These are phyloP conservation scores for Dryadomyces quercivorus DNA, from an alignment of 2,329 filamentous ascomycete genomes.

Conservation along the genomic window DNA sequence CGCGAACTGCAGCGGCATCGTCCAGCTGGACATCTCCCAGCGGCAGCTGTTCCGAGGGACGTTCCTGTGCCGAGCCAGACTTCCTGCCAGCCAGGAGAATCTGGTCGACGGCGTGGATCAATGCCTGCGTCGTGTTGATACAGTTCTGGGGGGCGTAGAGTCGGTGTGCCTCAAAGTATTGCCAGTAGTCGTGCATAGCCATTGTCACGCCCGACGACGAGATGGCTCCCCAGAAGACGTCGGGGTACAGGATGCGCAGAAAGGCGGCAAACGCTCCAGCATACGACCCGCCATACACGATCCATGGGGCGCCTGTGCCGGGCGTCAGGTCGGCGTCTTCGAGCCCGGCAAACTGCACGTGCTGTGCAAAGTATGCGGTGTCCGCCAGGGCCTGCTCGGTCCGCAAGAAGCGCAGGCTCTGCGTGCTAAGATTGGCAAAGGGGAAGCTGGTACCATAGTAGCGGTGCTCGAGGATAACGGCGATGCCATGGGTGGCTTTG, in stretches of 20 bases:
- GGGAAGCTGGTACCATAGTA: conserved; percentile 77
- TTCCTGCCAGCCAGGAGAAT: conserved; percentile 29
- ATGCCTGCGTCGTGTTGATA: conserved; percentile 47
- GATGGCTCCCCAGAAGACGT: conserved; percentile 68
- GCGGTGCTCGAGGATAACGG: conserved; percentile 73
- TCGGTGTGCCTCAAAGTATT: conserved; percentile 40
- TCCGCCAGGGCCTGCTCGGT: conserved; percentile 77
- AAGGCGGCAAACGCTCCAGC: conserved; percentile 71
- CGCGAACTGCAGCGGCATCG: not conserved
- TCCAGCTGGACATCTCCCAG: not conserved
- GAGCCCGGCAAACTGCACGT: conserved; percentile 59
- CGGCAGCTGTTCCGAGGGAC: not conserved
- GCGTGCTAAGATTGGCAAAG: conserved; percentile 47
- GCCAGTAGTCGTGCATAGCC: conserved; percentile 68
- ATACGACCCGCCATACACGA: conserved; percentile 76
- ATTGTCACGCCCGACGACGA: conserved; percentile 69
- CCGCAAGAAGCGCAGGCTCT: conserved; percentile 68
- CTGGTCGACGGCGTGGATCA: conserved; percentile 38
- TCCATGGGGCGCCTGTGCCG: conserved; percentile 38
- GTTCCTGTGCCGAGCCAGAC: conserved; percentile 20
- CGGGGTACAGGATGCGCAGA: conserved; percentile 62
- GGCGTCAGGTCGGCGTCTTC: conserved; percentile 48
- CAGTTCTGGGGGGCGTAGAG: conserved; percentile 45
- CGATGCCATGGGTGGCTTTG: conserved; percentile 59
- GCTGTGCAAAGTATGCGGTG: conserved; percentile 64